These are phyloP conservation scores for Colletotrichum lentis DNA, from an alignment of 2,329 filamentous ascomycete species.

Conservation along the genomic window DNA sequence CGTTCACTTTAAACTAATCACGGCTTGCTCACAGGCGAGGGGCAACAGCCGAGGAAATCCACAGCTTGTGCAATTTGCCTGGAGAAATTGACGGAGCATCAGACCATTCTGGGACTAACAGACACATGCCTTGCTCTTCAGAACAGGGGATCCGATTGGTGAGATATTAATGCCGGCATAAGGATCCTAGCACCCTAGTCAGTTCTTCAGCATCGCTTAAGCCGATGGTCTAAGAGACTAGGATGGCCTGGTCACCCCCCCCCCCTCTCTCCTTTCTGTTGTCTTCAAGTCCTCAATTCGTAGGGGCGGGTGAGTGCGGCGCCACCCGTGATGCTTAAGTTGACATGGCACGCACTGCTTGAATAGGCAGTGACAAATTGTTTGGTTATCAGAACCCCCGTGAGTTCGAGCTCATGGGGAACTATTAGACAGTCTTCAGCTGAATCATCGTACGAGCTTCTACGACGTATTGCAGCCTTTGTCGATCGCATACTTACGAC, in stretches of 20 bases:
- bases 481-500: neutral
- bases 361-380: too few species aligned
- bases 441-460: neutral
- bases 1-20: too few species aligned
- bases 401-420: neutral
- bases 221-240: neutral
- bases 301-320: neutral
- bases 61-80: neutral
- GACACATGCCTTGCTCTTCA: too few species aligned
- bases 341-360: neutral
- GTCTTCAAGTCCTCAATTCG: neutral
- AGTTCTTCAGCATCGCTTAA: neutral
- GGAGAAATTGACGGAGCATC: neutral
- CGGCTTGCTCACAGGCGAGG: neutral
- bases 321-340: slow-evolving; percentile 10
- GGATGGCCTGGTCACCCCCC: neutral
- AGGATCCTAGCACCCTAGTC: neutral
- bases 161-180: neutral
- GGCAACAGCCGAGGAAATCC: too few species aligned
- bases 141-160: neutral
- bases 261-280: neutral
- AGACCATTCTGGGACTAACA: neutral
- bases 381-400: neutral
- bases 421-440: neutral
- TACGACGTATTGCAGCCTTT: too few species aligned